These are phyloP conservation scores for Quercus variabilis DNA, from an alignment of 306 rosid genomes.

Conservation along the genomic window DNA sequence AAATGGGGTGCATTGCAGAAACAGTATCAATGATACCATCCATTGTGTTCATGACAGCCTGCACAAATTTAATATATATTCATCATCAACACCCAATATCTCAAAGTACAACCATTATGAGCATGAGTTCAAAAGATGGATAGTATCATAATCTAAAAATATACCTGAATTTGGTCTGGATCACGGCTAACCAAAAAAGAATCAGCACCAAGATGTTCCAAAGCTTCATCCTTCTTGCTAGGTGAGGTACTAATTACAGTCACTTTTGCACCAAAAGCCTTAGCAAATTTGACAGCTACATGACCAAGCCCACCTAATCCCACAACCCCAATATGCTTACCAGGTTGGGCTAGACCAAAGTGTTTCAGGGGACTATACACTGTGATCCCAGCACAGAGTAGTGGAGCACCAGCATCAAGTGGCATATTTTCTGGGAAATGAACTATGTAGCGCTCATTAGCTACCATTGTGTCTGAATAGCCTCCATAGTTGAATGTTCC, in stretches of 20 bases:
- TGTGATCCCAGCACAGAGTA: constrained; percentile 58
- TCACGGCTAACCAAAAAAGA: constrained; percentile 44
- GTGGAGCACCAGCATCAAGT: constrained; percentile 53
- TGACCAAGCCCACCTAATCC: constrained; percentile 63
- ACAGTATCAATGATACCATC: constrained; percentile 43
- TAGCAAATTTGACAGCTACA: constrained; percentile 52
- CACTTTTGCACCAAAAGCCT: constrained; percentile 48
- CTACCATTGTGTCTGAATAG: constrained; percentile 46
- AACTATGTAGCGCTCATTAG: constrained; percentile 36
- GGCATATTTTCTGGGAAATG: constrained; percentile 38
- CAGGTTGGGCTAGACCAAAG: constrained; percentile 41
- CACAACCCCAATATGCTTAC: constrained; percentile 43
- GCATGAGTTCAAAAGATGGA: too few species aligned
- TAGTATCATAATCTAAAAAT: neutral
- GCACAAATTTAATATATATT: neutral
- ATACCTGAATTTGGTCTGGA: constrained; percentile 36
- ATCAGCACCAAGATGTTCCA: constrained; percentile 42
- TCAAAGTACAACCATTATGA: too few species aligned
- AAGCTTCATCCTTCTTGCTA: constrained; percentile 42
- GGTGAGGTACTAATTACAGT: constrained; percentile 56
- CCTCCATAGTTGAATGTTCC: constrained; percentile 51
- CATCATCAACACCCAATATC: too few species aligned
- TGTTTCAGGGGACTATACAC: constrained; percentile 47
- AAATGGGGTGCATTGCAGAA: constrained; percentile 22
- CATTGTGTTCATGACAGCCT: constrained; percentile 31